These are phyloP conservation scores for Rhizomucor pusillus DNA, from an alignment of 371 early-diverging fungal genomes.

Conservation along the genomic window DNA sequence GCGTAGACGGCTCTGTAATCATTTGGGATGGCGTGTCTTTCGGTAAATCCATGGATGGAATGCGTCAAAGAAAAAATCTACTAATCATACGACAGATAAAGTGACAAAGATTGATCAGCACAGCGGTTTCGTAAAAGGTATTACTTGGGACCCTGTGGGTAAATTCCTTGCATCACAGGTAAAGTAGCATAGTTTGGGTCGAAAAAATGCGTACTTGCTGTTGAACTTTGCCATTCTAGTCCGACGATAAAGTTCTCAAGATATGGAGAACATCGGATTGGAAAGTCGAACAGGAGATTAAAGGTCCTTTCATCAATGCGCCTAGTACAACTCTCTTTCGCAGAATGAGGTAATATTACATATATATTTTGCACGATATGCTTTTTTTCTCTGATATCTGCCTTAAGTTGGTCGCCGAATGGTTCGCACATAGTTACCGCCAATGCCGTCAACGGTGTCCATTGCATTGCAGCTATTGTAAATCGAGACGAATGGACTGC, in stretches of 20 bases:
- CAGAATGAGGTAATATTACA: slow-evolving; percentile 63
- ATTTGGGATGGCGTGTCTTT: slow-evolving; percentile 87
- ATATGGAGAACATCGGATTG: slow-evolving; percentile 90
- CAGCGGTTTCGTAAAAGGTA: slow-evolving; percentile 92
- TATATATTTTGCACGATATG: neutral
- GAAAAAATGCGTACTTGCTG: neutral
- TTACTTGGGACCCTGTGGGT: slow-evolving; percentile 96
- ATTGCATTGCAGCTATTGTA: slow-evolving; percentile 84
- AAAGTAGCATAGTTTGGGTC: slow-evolving; percentile 3
- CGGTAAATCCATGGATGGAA: no score
- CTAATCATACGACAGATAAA: slow-evolving; percentile 37
- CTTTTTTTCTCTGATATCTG: neutral
- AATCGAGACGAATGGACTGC: slow-evolving; percentile 76
- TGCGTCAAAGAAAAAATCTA: neutral
- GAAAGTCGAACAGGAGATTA: slow-evolving; percentile 71
- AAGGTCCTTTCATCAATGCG: slow-evolving; percentile 74
- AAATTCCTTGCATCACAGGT: slow-evolving; percentile 91
- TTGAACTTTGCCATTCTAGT: slow-evolving; percentile 34
- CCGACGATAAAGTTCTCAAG: slow-evolving; percentile 88
- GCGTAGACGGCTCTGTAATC: slow-evolving; percentile 79
- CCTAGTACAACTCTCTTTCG: slow-evolving; percentile 86
- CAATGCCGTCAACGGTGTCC: slow-evolving; percentile 83
- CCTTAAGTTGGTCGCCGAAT: slow-evolving; percentile 90
- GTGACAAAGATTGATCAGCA: slow-evolving; percentile 71
- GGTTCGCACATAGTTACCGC: slow-evolving; percentile 87